A percentile compares a stretch with the other conserved stretches of the same genome.
Evolutionary conservation across 208 protist genomes (phyloP).

Genomic region (Leishmania guyanensis): DNA sequence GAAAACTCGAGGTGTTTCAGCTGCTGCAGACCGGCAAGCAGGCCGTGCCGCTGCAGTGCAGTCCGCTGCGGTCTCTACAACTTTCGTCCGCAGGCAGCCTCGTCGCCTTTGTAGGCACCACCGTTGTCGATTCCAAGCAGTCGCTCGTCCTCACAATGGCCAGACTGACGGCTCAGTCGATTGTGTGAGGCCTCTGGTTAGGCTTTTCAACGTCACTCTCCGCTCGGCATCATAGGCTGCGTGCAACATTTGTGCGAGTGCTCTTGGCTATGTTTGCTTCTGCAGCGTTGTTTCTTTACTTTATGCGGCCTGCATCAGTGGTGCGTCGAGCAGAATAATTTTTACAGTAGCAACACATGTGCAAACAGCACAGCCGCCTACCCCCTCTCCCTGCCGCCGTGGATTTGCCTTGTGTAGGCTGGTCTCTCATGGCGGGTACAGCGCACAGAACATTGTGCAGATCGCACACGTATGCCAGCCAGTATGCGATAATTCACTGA

Average conservation of each 20-base stretch:
- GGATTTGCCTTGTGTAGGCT: not conserved
- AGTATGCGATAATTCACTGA: not conserved
- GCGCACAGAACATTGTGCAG: not conserved
- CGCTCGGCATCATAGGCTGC: not conserved
- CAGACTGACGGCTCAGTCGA: not conserved
- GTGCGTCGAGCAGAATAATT: not conserved
- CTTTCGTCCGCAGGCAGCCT: conserved; percentile 1
- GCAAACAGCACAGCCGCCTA: not conserved
- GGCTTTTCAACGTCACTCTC: not conserved
- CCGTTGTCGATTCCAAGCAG: not conserved
- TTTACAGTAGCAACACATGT: not conserved
- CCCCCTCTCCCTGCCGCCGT: not conserved
- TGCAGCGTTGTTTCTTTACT: not conserved
- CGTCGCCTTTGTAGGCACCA: conserved; percentile 4
- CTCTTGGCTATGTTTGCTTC: not conserved
- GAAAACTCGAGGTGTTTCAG: not conserved
- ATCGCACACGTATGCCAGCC: not conserved
- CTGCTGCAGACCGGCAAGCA: conserved; percentile 4
- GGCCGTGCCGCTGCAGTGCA: not conserved
- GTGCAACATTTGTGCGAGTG: not conserved
- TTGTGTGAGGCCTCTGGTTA: not conserved
- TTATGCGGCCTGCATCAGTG: not conserved
- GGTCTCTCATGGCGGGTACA: not conserved
- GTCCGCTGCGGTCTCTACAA: not conserved
- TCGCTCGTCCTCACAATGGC: conserved; percentile 2